These are phyloP conservation scores for Phytophthora multivora DNA, from an alignment of 352 stramenopile genomes.

Conservation along the genomic window DNA sequence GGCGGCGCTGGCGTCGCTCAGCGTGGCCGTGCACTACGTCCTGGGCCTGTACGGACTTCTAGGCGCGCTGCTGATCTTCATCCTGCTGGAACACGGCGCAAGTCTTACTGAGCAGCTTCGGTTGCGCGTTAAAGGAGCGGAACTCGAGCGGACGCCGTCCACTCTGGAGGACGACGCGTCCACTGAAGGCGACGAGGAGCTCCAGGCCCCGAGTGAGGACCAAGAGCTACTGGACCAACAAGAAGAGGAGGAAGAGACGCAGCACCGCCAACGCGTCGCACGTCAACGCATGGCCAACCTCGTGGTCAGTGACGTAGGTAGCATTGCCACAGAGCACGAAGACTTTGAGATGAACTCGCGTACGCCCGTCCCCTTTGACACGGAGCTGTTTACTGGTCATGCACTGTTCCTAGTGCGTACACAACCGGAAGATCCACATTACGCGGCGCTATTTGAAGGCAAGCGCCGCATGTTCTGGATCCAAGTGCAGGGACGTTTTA, in stretches of 20 bases:
- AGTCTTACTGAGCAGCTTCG: neutral
- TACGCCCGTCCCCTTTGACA: conserved; percentile 80
- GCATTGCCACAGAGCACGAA: neutral
- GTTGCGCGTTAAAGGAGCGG: neutral
- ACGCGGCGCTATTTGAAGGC: conserved; percentile 58
- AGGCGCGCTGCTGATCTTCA: conserved; percentile 42
- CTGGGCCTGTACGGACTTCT: conserved; percentile 59
- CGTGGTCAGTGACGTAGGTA: conserved; percentile 49
- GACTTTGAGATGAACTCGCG: conserved; percentile 62
- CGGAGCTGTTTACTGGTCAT: conserved; percentile 81
- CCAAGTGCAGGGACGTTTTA: conserved; percentile 87
- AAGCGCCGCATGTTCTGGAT: conserved; percentile 88
- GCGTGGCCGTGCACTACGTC: conserved; percentile 70
- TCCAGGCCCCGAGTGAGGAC: neutral
- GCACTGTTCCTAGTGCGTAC: conserved; percentile 87
- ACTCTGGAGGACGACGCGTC: conserved; percentile 24
- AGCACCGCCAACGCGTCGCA: conserved; percentile 6
- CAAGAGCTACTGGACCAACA: conserved; percentile 5
- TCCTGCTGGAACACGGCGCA: conserved; percentile 45
- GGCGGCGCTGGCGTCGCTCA: conserved; percentile 56
- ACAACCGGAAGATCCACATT: conserved; percentile 54
- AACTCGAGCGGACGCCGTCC: conserved; percentile 17
- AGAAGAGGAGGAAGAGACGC: conserved; percentile 4
- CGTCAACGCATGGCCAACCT: conserved; percentile 27
- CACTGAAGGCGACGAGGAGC: conserved; percentile 28